Base-by-base conservation (phyloP, 2,329 filamentous ascomycete genomes). In the Aspergillus sp. region DNA sequence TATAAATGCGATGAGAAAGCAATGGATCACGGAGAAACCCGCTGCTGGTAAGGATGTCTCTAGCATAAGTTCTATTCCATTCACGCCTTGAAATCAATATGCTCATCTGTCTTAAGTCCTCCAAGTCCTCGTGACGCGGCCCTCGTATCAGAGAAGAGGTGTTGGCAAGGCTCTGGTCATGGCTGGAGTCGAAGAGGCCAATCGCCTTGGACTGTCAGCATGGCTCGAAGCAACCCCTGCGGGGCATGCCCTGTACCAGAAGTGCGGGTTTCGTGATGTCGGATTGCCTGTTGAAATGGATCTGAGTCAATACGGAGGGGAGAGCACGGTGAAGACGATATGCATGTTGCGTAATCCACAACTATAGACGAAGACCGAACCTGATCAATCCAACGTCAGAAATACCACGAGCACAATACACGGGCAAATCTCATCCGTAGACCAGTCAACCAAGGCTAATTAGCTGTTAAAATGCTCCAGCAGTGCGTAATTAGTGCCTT, bases 201-300 rank as follows among this genome's bases (percentile, higher is more conserved):
- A 16, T 19, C 30, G 30, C 7, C n/a, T 7, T 1, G 24, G 35
- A 1, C 13, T 50, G 32, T 42, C 32, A 22, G 42, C 43, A 4
- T 50, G 42, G 42, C 11, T 38, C 14, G 48, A 50, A 26, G 20
- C 48, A 4, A 45, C 48, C 3, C 14, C 13, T 32, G 42, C 30
- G n/a, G 48, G 48, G 13, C 45, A 50, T 45, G 42, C n/a, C 1
- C 35, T 45, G 14, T 50, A 50, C 13, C 16, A 26, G 13, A 50
- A 36, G 42, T 36, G 33, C 20, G 48, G 48, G 4, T 40, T 50
- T 16, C 20, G 35, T 20, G 48, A 50, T 38, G 30, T 38, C 6
- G 35, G 35, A 6, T 16, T 20, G 13, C 33, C 14, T 16, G 20
- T 47, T n/a, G 32, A 36, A 2, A 38, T 47, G 14, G 33, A 47